A percentile compares a stretch with the other conserved stretches of the same genome.
Evolutionary conservation across 495 filamentous ascomycete genomes (phyloP).

Genomic region (Aspergillus ellipticus): DNA sequence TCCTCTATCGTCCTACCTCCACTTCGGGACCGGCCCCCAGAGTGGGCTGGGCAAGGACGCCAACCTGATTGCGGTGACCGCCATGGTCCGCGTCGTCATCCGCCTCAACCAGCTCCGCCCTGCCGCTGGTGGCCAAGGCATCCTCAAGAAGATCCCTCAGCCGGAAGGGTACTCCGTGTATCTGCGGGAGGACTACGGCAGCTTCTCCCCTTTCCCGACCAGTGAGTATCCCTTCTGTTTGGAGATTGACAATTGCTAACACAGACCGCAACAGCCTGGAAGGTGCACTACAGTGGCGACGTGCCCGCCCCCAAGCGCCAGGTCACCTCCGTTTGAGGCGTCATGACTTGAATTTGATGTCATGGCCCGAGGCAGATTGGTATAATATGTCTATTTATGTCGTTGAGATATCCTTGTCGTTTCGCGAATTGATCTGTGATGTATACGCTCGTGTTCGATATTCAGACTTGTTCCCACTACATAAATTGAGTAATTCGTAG

Average conservation of each 20-base stretch:
- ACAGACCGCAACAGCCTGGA: conserved; percentile 30
- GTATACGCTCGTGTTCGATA: no score
- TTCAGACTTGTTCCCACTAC: no score
- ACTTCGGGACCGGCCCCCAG: conserved; percentile 61
- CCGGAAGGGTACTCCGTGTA: conserved; percentile 62
- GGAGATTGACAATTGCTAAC: conserved; percentile 9
- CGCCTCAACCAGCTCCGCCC: conserved; percentile 60
- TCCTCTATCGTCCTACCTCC: conserved; percentile 64
- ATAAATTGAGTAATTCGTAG: no score
- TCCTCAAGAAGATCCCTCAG: conserved; percentile 66
- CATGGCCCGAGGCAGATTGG: neutral
- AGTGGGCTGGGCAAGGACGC: conserved; percentile 59
- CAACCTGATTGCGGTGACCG: conserved; percentile 58
- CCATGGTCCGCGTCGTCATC: conserved; percentile 60
- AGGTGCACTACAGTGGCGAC: conserved; percentile 40
- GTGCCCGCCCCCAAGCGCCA: conserved; percentile 25
- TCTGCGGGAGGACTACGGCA: conserved; percentile 69
- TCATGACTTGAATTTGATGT: neutral
- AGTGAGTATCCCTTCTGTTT: conserved; percentile 38
- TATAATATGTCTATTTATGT: neutral
- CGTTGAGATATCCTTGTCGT: neutral
- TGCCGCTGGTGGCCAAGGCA: conserved; percentile 63
- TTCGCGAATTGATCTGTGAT: neutral
- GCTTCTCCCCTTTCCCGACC: conserved; percentile 69
- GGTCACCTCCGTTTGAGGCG: neutral